Evolutionary conservation across 257 asterid species (phyloP).

Genomic region (Solanum neorickii): DNA sequence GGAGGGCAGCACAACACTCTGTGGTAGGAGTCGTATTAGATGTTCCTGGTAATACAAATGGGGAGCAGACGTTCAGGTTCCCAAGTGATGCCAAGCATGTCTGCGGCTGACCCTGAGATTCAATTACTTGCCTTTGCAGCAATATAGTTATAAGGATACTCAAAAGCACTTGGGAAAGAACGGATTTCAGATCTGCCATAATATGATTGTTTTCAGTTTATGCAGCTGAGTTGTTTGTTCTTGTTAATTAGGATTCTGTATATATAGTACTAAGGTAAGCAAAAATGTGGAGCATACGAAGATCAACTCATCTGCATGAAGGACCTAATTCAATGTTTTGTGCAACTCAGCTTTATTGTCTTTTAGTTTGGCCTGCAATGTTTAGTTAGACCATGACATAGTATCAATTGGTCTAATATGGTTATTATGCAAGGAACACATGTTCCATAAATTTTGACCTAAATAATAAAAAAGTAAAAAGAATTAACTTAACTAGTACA

Average conservation of each 20-base stretch:
- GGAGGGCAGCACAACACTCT: conserved; percentile 17
- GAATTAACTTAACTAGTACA: background rate
- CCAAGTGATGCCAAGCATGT: conserved; percentile 28
- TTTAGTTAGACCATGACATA: background rate
- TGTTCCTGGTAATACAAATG: conserved; percentile 10
- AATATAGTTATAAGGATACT: background rate
- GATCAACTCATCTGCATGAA: background rate
- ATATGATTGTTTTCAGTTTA: background rate
- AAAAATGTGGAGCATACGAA: background rate
- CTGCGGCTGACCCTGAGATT: conserved; percentile 8
- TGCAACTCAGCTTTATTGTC: background rate
- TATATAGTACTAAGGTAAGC: background rate
- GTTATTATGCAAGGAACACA: background rate
- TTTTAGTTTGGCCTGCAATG: background rate
- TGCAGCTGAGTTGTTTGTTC: background rate
- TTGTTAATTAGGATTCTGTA: background rate
- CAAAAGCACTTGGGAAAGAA: background rate
- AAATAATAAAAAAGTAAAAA: background rate
- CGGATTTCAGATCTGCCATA: background rate
- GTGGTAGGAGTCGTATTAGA: background rate
- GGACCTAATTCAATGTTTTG: background rate
- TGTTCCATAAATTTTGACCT: background rate
- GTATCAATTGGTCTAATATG: background rate
- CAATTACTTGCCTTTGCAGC: background rate
- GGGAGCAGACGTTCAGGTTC: conserved; percentile 17